Base-by-base conservation (phyloP, 371 early-diverging fungal genomes). In the Globomyces sp. region DNA sequence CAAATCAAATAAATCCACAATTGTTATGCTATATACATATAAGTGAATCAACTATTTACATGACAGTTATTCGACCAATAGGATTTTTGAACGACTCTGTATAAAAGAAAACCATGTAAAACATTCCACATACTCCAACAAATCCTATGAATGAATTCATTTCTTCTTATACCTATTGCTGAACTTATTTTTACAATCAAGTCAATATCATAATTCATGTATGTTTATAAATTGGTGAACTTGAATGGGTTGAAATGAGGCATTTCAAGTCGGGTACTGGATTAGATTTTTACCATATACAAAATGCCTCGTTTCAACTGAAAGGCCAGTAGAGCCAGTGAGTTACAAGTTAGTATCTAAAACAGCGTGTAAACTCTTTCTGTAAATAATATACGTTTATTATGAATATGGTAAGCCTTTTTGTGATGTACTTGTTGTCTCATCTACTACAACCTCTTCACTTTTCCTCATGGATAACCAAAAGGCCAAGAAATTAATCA, bases 61-160 rank as follows among this genome's bases (percentile, higher is more conserved):
- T 40, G 2, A 55, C 55, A 39, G 40, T 55, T 37, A 55, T 55
- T n/a, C 55, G 36, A 9, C 55, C 55, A 6, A 40, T 55, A 39
- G 55, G 55, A 13, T 55, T 55, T 39, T 40, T 55, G 39, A 55
- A 55, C 4, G 55, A 55, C 40, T 55, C 6, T 36, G 36, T 36
- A 4, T 5, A 39, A 39, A 5, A 39, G 55, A 39, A 55, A 55
- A 55, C 36, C 55, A 55, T 55, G 36, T 39, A 39, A 3, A 40
- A 39, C 55, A 55, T 55, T 39, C 36, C 36, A 1, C 36, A 40
- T 4, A 55, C 55, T 55, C 55, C 55, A 39, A 55, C 40, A 39
- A 55, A 55, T 9, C 55, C 55, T 55, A n/a, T 39, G 5, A 39
- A 39, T 55, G 40, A n/a, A 9, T 4, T 4, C 39, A 9, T 3